Conservation (phyloP, 257 asterid genomes). For the Nicotiana sylvestris region DNA sequence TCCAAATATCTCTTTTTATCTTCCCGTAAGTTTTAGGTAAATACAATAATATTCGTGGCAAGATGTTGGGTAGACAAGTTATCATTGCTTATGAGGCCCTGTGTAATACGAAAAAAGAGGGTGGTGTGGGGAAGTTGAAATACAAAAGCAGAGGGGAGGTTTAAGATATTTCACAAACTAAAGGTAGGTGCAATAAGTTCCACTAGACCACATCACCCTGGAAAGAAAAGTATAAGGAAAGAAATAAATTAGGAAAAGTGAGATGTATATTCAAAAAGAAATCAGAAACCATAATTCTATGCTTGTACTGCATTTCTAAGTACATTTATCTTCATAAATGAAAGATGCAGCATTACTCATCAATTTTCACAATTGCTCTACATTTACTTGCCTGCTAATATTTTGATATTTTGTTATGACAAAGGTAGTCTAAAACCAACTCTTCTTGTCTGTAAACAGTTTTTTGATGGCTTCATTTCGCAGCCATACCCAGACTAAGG, state of each 20-base stretch:
- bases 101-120: not conserved
- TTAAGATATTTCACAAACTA: not conserved
- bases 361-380: not conserved
- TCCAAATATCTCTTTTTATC: not conserved
- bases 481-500: constrained; percentile 63
- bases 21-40: not conserved
- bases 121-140: not conserved
- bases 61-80: not conserved
- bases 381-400: not conserved
- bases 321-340: not conserved
- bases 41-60: not conserved
- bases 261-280: not conserved
- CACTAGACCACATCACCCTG: not conserved
- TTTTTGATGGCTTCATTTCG: constrained; percentile 76
- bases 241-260: not conserved
- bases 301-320: not conserved
- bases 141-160: not conserved
- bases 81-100: not conserved
- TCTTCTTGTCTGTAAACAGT: constrained; percentile 55
- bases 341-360: not conserved
- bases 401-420: not conserved
- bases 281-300: not conserved
- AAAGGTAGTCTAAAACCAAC: constrained; percentile 20
- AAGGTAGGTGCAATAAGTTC: not conserved
- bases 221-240: not conserved